phyloP scores from a whole-genome alignment of 2,329 filamentous ascomycete genomes.

The Cadophora gregata region DNA sequence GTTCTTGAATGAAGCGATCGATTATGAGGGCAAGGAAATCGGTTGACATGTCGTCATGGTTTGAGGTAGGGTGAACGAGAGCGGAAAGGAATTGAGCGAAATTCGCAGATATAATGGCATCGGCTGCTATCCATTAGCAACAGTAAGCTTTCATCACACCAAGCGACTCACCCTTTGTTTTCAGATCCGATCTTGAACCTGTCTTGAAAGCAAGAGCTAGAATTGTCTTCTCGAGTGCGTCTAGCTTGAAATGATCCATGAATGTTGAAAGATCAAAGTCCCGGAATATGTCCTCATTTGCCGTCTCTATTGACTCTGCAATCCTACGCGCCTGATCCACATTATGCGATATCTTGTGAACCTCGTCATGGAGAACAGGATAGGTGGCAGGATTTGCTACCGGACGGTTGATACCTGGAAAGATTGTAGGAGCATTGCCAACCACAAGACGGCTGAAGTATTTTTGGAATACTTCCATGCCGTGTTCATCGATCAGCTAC shows the following conservation, averaged over 20 bases:
- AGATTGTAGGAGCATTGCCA: conserved; percentile 90
- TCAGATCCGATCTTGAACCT: conserved; percentile 79
- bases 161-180: conserved; percentile 75
- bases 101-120: conserved; percentile 85
- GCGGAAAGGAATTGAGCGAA: conserved; percentile 79
- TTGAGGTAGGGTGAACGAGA: conserved; percentile 68
- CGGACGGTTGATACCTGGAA: conserved; percentile 76
- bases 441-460: conserved; percentile 93
- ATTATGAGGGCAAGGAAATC: conserved; percentile 79
- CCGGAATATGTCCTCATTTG: conserved; percentile 90
- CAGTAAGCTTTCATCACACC: background rate
- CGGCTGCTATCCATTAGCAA: conserved; percentile 60
- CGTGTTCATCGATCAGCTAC: conserved; percentile 94
- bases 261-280: conserved; percentile 97
- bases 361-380: conserved; percentile 79
- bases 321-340: conserved; percentile 86
- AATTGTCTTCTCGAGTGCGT: conserved; percentile 85
- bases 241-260: conserved; percentile 93
- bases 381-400: conserved; percentile 82
- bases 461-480: conserved; percentile 98
- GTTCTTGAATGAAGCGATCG: conserved; percentile 85
- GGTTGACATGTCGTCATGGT: conserved; percentile 69
- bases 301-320: conserved; percentile 89
- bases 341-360: conserved; percentile 84
- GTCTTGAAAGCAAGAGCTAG: conserved; percentile 88